Conservation (phyloP, 768 basidiomycete species). For the Russula vinacea region DNA sequence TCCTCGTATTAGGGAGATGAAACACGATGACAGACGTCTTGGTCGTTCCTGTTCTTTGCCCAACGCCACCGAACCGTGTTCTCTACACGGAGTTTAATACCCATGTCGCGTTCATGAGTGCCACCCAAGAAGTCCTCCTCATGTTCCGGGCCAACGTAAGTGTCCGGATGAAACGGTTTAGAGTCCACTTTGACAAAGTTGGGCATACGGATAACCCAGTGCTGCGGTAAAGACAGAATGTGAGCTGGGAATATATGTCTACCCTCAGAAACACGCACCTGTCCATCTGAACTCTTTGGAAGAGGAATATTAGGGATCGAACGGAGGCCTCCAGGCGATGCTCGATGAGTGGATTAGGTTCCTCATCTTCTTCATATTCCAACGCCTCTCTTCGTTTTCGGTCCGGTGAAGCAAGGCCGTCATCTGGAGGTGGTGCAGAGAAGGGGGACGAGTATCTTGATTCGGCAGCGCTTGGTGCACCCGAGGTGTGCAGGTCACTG, state of each 20-base stretch:
- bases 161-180: slow-evolving; percentile 85
- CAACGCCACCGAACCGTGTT: slow-evolving; percentile 97
- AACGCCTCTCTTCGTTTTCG: slow-evolving; percentile 57
- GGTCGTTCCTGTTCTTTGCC: slow-evolving; percentile 69
- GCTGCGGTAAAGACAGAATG: slow-evolving; percentile 43
- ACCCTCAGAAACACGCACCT: slow-evolving; percentile 49
- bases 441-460: slow-evolving; percentile 36
- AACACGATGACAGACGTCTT: slow-evolving; percentile 59
- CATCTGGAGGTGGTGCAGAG: slow-evolving; percentile 42
- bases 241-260: slow-evolving; percentile 10
- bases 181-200: slow-evolving; percentile 88
- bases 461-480: slow-evolving; percentile 31
- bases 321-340: slow-evolving; percentile 65
- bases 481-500: slow-evolving; percentile 20
- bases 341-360: slow-evolving; percentile 53
- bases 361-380: slow-evolving; percentile 79
- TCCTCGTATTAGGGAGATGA: slow-evolving; percentile 5
- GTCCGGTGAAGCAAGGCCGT: slow-evolving; percentile 61
- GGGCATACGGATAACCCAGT: slow-evolving; percentile 93
- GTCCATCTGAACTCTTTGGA: slow-evolving; percentile 74
- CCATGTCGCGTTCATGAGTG: slow-evolving; percentile 69
- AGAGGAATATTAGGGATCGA: slow-evolving; percentile 85
- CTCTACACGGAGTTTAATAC: slow-evolving; percentile 83
- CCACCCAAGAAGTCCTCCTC: slow-evolving; percentile 61
- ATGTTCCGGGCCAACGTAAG: slow-evolving; percentile 79